A percentile compares a stretch with the other conserved stretches of the same genome.
Evolutionary conservation across 2,329 filamentous ascomycete genomes (phyloP).

Genomic region (Cladosporium sp.): DNA sequence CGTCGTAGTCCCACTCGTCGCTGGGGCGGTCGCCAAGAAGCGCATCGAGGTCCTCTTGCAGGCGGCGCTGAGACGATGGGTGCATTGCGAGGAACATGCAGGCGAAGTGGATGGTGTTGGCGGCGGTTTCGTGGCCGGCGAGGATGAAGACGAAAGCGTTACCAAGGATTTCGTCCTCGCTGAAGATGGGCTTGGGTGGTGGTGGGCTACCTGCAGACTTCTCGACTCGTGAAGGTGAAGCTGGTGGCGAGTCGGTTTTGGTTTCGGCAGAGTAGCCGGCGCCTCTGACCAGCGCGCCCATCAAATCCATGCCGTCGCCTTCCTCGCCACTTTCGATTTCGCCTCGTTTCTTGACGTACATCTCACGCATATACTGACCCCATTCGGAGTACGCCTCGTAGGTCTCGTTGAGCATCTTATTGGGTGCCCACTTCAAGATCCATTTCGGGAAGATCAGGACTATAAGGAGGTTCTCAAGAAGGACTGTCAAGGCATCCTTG

Average conservation of each 20-base stretch:
- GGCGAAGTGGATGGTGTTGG: conserved; percentile 69
- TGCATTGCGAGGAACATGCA: conserved; percentile 65
- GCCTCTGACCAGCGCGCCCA: conserved; percentile 50
- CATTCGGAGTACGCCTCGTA: conserved; percentile 59
- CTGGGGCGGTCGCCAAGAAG: conserved; percentile 59
- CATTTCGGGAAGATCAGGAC: conserved; percentile 58
- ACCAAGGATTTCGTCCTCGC: conserved; percentile 63
- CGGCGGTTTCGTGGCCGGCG: conserved; percentile 77
- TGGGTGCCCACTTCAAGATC: conserved; percentile 51
- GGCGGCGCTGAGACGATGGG: conserved; percentile 57
- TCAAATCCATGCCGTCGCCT: conserved; percentile 52
- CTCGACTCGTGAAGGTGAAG: conserved; percentile 30
- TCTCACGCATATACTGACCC: conserved; percentile 64
- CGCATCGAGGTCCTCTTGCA: conserved; percentile 66
- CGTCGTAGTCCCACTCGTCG: conserved; percentile 67
- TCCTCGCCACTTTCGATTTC: conserved; percentile 38
- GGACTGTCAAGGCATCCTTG: conserved; percentile 55
- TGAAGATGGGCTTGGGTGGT: conserved; percentile 44
- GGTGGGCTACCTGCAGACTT: conserved; percentile 22
- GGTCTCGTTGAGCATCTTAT: conserved; percentile 50
- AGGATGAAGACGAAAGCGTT: conserved; percentile 63
- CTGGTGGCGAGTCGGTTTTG: conserved; percentile 6
- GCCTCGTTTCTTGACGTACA: conserved; percentile 59
- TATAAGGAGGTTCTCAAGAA: conserved; percentile 61
- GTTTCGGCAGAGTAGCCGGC: conserved; percentile 32